Base-by-base conservation (phyloP, 257 asterid species). In the Rehmannia glutinosa region DNA sequence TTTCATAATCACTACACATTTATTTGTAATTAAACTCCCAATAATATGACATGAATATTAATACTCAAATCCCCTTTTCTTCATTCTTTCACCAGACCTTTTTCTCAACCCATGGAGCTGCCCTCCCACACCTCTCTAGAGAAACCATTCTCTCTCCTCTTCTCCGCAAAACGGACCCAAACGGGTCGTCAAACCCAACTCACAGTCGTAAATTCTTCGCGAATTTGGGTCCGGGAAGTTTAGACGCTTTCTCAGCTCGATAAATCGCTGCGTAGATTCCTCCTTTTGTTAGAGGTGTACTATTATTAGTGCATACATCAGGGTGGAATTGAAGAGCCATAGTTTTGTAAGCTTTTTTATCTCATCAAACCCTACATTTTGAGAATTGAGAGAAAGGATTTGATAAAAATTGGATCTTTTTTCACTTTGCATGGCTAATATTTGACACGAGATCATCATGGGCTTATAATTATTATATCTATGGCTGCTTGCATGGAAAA, bases 281-380 rank as follows among this genome's bases (percentile, higher is more conserved):
- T 74, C 78, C 55, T 76, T n/a, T n/a, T n/a, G n/a, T n/a, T n/a
- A n/a, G n/a, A n/a, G n/a, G n/a, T n/a, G n/a, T n/a, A n/a, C n/a
- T 74, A n/a, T 0, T 56, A 8, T 38, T 49, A 16, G 35, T n/a
- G 57, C 80, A 74, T 23, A 64, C 75, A 65, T 84, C 90, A 1
- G 90, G 90, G 59, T 84, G 90, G 53, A 66, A 74, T 49, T 70
- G 77, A 53, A 72, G 82, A 49, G 85, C 83, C 78, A 71, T 74
- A 32, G 65, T 58, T 72, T 78, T 76, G 42, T 78, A 84, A 25
- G 89, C 87, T 54, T 84, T 71, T 81, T 81, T 13, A 84, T 81
- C 69, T 84, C 90, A 50, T 76, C 84, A 66, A 68, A 20, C 19
- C 85, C 77, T 42, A 42, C 85, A 41, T 72, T 69, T 55, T 50